Conservation (phyloP, 2,329 filamentous ascomycete genomes). For the Microdochium bolleyi region DNA sequence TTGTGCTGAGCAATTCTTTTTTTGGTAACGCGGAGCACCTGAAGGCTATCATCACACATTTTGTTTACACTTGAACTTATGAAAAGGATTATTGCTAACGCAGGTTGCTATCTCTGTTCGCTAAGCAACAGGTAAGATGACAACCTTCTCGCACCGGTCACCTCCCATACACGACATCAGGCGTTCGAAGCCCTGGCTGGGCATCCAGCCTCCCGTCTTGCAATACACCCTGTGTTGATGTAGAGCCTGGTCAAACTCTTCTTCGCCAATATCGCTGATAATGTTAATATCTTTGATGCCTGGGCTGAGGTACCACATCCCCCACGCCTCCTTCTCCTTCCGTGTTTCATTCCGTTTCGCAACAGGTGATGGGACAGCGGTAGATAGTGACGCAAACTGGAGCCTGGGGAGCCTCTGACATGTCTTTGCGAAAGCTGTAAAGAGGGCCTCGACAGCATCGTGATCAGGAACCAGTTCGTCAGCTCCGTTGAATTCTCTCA, state of each 20-base stretch:
- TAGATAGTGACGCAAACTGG: not conserved
- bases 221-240: not conserved
- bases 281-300: not conserved
- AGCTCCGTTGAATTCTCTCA: not conserved
- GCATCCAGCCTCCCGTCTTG: not conserved
- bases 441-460: not conserved
- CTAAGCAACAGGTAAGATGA: not conserved
- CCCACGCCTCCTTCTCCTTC: not conserved
- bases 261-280: not conserved
- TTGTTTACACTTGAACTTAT: no score
- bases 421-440: not conserved
- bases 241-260: not conserved
- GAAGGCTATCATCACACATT: no score
- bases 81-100: no score
- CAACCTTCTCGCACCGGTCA: not conserved
- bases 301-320: not conserved
- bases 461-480: not conserved
- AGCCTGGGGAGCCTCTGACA: not conserved
- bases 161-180: not conserved
- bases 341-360: not conserved
- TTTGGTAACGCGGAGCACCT: no score
- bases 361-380: not conserved
- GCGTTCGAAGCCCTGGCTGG: not conserved
- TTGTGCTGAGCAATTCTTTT: no score
- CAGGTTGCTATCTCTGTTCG: no score